Evolutionary conservation across 2,329 filamentous ascomycete genomes (phyloP).

Genomic region (Colletotrichum falcatum): DNA sequence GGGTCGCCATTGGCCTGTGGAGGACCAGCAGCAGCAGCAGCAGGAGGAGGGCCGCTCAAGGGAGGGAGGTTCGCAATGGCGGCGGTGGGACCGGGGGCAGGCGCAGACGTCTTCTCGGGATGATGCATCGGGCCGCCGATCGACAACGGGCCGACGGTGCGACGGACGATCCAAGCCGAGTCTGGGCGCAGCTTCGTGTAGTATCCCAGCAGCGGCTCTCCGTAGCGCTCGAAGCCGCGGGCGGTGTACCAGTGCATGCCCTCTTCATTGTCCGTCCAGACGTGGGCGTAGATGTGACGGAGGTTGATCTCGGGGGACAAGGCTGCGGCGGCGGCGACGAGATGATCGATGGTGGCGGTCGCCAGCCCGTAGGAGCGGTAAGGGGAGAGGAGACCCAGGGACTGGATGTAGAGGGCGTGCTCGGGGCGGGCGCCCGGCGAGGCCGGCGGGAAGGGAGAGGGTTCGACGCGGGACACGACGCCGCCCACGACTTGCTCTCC

Average conservation of each 20-base stretch:
- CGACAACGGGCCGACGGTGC: constrained; percentile 52
- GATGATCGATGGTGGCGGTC: constrained; percentile 66
- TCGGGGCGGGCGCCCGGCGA: constrained; percentile 44
- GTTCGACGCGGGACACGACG: constrained; percentile 72
- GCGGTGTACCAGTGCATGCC: constrained; percentile 72
- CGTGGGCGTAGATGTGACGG: constrained; percentile 69
- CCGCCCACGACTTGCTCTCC: constrained; percentile 65
- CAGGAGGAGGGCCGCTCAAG: constrained; percentile 38
- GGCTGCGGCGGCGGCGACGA: constrained; percentile 56
- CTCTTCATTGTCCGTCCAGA: constrained; percentile 75
- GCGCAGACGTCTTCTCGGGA: constrained; percentile 18
- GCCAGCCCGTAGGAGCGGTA: constrained; percentile 72
- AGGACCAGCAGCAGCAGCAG: too few species aligned
- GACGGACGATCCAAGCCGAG: constrained; percentile 70
- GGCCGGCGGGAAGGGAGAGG: constrained; percentile 50
- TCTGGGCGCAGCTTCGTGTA: constrained; percentile 72
- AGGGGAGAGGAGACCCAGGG: constrained; percentile 71
- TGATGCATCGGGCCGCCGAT: constrained; percentile 40
- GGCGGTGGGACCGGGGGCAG: constrained; percentile 46
- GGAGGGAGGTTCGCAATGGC: constrained; percentile 49
- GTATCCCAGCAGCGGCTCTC: constrained; percentile 65
- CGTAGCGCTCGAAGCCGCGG: constrained; percentile 66
- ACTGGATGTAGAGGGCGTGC: constrained; percentile 73
- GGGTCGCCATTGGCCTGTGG: constrained; percentile 34
- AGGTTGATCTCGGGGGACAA: constrained; percentile 54